These are phyloP conservation scores for Tolypocladium endophyticum DNA, from an alignment of 2,329 filamentous ascomycete species.

Conservation along the genomic window DNA sequence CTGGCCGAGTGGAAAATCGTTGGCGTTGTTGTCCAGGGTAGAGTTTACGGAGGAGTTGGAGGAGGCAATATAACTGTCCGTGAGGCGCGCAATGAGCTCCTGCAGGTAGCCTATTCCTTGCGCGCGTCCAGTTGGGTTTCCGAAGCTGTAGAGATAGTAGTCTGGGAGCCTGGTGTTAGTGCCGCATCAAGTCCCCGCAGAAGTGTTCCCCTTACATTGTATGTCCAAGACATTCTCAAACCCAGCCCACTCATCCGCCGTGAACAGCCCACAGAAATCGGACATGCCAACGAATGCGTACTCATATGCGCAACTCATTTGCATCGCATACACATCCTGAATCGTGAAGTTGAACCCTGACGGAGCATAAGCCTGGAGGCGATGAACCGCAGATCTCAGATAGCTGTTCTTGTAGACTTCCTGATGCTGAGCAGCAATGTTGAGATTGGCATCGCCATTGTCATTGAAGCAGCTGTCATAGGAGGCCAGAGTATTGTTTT, in stretches of 20 bases:
- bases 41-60: constrained; percentile 49
- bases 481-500: constrained; percentile 59
- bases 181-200: too few relatives aligned
- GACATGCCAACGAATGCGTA: constrained; percentile 35
- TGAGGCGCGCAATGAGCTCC: constrained; percentile 68
- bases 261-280: constrained; percentile 62
- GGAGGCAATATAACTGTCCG: constrained; percentile 54
- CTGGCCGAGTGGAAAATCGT: constrained; percentile 56
- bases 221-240: constrained; percentile 50
- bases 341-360: constrained; percentile 34
- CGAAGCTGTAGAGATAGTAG: constrained; percentile 69
- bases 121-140: constrained; percentile 62
- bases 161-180: constrained; percentile 22
- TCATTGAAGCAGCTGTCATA: constrained; percentile 31
- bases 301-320: constrained; percentile 45
- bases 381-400: constrained; percentile 29
- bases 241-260: constrained; percentile 51
- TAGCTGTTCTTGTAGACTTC: constrained; percentile 35
- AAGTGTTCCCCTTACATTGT: constrained; percentile 26
- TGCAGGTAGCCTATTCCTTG: constrained; percentile 74
- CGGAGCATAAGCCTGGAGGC: constrained; percentile 36
- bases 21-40: constrained; percentile 52
- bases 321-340: constrained; percentile 40
- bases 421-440: constrained; percentile 28
- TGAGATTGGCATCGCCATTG: constrained; percentile 17